A percentile compares a stretch with the other conserved stretches of the same genome.
These are phyloP conservation scores for Helicocarpus griseus DNA, from an alignment of 2,329 filamentous ascomycete species.

Conservation along the genomic window DNA sequence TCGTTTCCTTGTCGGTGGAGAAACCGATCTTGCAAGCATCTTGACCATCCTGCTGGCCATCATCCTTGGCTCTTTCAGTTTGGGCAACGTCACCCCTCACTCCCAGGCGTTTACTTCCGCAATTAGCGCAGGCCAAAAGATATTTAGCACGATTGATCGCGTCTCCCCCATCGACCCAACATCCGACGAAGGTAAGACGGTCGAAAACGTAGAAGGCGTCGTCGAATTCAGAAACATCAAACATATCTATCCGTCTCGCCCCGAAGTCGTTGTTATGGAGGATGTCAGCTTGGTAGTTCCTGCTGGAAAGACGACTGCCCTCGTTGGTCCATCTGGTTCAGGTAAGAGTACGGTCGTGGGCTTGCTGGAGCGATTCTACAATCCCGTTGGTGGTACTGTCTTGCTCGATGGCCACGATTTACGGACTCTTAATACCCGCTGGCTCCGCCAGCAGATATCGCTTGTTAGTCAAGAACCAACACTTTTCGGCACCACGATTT, in stretches of 20 bases:
- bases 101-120: constrained; percentile 76
- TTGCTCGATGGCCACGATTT: constrained; percentile 77
- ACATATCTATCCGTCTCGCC: constrained; percentile 89
- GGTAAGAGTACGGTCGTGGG: constrained; percentile 94
- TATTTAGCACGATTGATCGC: constrained; percentile 88
- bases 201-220: constrained; percentile 63
- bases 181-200: constrained; percentile 58
- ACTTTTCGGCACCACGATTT: constrained; percentile 82
- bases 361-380: constrained; percentile 87
- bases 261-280: constrained; percentile 82
- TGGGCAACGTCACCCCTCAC: constrained; percentile 81
- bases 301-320: constrained; percentile 81
- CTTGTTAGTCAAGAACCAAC: constrained; percentile 90
- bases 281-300: constrained; percentile 70
- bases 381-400: constrained; percentile 70
- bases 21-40: constrained; percentile 59
- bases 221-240: constrained; percentile 76
- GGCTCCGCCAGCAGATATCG: constrained; percentile 86
- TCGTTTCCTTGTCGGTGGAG: constrained; percentile 58
- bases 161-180: constrained; percentile 72
- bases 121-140: constrained; percentile 77
- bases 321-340: constrained; percentile 88
- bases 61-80: constrained; percentile 84
- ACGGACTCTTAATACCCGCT: constrained; percentile 70
- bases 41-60: constrained; percentile 82